Percentiles rank a stretch among this genome's conserved stretches.
Evolutionary conservation across 2,329 filamentous ascomycete genomes (phyloP).

Genomic region (Verticillium albo-atrum): DNA sequence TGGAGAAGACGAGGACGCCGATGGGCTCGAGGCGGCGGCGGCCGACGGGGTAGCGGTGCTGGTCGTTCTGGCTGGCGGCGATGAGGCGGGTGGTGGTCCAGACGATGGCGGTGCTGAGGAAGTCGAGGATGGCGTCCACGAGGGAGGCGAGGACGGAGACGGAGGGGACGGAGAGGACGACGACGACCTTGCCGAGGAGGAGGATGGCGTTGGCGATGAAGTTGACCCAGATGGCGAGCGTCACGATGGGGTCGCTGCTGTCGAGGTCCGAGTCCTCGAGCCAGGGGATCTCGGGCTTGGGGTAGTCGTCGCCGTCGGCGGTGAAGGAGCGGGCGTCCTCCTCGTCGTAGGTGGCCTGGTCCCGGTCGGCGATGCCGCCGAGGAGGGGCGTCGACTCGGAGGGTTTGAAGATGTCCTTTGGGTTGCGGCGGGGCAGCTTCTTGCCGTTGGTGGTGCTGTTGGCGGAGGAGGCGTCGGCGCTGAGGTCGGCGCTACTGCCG

Average conservation of each 20-base stretch:
- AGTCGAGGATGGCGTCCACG: slow-evolving; percentile 76
- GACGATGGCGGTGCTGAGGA: slow-evolving; percentile 76
- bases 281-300: slow-evolving; percentile 59
- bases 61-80: slow-evolving; percentile 58
- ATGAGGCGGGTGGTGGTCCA: slow-evolving; percentile 75
- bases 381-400: slow-evolving; percentile 67
- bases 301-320: slow-evolving; percentile 23
- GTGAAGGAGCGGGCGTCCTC: slow-evolving; percentile 32
- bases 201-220: slow-evolving; percentile 72
- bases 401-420: slow-evolving; percentile 78
- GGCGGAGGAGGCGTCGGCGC: slow-evolving; percentile 12
- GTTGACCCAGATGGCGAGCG: slow-evolving; percentile 85
- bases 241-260: slow-evolving; percentile 70
- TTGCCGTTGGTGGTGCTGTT: slow-evolving; percentile 22
- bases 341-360: slow-evolving; percentile 35
- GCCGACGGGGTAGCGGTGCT: slow-evolving; percentile 75
- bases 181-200: slow-evolving; percentile 70
- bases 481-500: slow-evolving; percentile 53
- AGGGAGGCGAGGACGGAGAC: slow-evolving; percentile 77
- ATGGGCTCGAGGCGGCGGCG: slow-evolving; percentile 70
- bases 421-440: slow-evolving; percentile 71
- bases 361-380: slow-evolving; percentile 34
- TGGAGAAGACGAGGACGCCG: slow-evolving; percentile 74
- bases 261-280: slow-evolving; percentile 69
- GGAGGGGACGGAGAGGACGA: slow-evolving; percentile 73